Evolutionary conservation across 1,139 yeast species (phyloP), one percentile per base, ranked within the genome.

Genomic region (Pichia sp.): DNA sequence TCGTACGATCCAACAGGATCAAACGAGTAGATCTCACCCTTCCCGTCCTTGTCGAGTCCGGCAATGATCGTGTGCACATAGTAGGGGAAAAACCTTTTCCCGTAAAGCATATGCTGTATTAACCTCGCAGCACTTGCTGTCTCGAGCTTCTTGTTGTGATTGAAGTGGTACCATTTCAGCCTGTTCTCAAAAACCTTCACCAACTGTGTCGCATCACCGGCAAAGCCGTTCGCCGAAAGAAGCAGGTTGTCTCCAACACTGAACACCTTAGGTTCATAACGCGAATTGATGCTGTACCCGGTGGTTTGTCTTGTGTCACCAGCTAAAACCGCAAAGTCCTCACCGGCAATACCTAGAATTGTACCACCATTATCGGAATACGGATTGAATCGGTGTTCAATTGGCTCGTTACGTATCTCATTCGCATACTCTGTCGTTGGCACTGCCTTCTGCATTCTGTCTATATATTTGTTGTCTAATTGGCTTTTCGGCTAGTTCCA

Each of bases 1-100:
- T 95, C 99, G 69, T 93, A 95, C 1, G 97, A 89, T 5, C 99
- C 99, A 56, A 93, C 97, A 1, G 99, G 99, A 69, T 93, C 99
- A 70, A 90, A 93, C 6, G 98, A 90, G 71, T 88, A 93, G 43
- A 93, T 90, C 2, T 97, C 93, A 51, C 99, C 99, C 65, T 84
- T 85, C 15, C 98, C 98, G 61, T 90, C 90, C 57, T 88, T 96
- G 67, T 92, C 98, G 61, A 93, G 77, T 10, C 99, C 99, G 2
- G 97, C 97, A 66, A 93, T 79, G 65, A 95, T 85, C 3, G 99
- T 93, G 68, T 90, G 90, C 43, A 90, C 97, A 69, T 95, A 93
- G 76, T 89, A 95, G 32, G 99, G 99, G 82, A 93, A 95, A 66
- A 95, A 87, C 66, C 99, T 82, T 72, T 93, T 92, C 46, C 96